phyloP scores from a whole-genome alignment of 1,284 basidiomycete genomes.

The Microbotryum intermedium region DNA sequence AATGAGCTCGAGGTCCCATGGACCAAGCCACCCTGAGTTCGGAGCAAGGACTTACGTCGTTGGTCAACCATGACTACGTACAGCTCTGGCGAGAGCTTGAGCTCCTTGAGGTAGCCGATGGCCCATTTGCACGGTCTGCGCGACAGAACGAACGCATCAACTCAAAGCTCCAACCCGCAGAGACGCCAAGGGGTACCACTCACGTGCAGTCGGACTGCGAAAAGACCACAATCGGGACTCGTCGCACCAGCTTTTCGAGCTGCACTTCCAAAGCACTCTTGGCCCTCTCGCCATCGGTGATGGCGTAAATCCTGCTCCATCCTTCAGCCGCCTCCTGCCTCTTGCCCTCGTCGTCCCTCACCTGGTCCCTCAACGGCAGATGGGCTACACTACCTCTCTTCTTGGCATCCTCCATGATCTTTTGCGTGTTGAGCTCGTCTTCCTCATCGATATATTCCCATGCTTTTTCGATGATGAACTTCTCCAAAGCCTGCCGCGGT shows the following conservation, averaged over 20 bases:
- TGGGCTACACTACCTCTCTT: background rate
- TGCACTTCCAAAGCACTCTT: slow-evolving; percentile 37
- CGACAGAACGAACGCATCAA: background rate
- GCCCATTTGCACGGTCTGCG: slow-evolving; percentile 57
- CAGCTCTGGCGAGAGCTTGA: background rate
- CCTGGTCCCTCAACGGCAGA: slow-evolving; percentile 17
- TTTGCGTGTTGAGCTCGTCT: slow-evolving; percentile 15
- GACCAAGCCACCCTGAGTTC: background rate
- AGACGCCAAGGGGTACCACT: slow-evolving; percentile 28
- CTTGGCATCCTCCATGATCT: slow-evolving; percentile 6
- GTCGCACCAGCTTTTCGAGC: slow-evolving; percentile 44
- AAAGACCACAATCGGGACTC: slow-evolving; percentile 63
- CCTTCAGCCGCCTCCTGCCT: slow-evolving; percentile 6
- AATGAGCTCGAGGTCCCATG: background rate
- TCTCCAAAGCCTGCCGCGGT: background rate
- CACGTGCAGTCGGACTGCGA: slow-evolving; percentile 73
- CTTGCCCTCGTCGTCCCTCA: slow-evolving; percentile 6
- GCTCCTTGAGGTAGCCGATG: slow-evolving; percentile 8
- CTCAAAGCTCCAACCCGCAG: background rate
- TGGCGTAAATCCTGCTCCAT: slow-evolving; percentile 17
- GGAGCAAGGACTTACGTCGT: slow-evolving; percentile 46
- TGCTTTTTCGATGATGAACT: slow-evolving; percentile 8
- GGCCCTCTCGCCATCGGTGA: background rate
- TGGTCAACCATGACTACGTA: slow-evolving; percentile 65
- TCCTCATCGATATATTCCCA: slow-evolving; percentile 21